phyloP scores from a whole-genome alignment of 2,329 filamentous ascomycete species.

The Huntiella decipiens region DNA sequence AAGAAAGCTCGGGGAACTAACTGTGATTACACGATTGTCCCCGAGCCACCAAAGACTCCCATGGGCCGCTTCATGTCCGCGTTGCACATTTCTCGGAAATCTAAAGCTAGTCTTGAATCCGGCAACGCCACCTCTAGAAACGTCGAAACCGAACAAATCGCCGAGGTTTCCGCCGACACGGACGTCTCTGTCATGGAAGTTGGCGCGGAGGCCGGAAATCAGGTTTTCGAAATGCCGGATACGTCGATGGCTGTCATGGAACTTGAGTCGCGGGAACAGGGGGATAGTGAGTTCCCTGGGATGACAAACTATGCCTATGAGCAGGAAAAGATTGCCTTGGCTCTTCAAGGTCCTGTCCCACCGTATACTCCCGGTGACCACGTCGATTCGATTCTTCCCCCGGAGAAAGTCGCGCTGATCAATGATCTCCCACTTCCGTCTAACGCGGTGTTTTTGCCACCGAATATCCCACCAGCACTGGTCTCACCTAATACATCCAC shows the following conservation, averaged over 20 bases:
- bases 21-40: slow-evolving; percentile 13
- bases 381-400: background rate
- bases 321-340: slow-evolving; percentile 30
- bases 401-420: slow-evolving; percentile 6
- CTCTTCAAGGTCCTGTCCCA: slow-evolving; percentile 30
- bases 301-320: slow-evolving; percentile 32
- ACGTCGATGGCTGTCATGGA: slow-evolving; percentile 22
- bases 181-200: slow-evolving; percentile 18
- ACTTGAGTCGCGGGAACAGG: slow-evolving; percentile 21
- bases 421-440: background rate
- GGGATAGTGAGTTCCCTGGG: slow-evolving; percentile 18
- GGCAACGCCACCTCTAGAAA: too few relatives aligned
- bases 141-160: slow-evolving; percentile 9
- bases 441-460: slow-evolving; percentile 14
- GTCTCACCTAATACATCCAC: background rate
- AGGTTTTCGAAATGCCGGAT: slow-evolving; percentile 33
- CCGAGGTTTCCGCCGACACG: slow-evolving; percentile 6
- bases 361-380: slow-evolving; percentile 26
- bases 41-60: slow-evolving; percentile 20
- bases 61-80: slow-evolving; percentile 25
- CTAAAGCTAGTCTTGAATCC: slow-evolving; percentile 12
- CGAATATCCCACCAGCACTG: background rate
- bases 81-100: slow-evolving; percentile 21
- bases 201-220: slow-evolving; percentile 25
- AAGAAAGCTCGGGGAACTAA: slow-evolving; percentile 15